These are phyloP conservation scores for Populus pruinosa DNA, from an alignment of 345 rosid species.

Conservation along the genomic window DNA sequence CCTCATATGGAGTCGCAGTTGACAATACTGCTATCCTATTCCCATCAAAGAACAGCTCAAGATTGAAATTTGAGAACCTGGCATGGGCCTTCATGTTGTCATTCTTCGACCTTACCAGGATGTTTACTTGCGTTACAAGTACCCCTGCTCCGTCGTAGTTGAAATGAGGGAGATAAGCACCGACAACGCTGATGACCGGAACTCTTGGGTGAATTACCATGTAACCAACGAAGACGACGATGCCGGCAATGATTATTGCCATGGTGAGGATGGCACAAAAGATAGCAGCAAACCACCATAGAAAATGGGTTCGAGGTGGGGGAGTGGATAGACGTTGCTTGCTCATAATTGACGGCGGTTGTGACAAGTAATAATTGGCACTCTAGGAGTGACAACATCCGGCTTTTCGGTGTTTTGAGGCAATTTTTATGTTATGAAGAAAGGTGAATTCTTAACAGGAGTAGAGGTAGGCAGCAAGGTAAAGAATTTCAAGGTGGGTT, in stretches of 20 bases:
- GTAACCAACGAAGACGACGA: slow-evolving; percentile 64
- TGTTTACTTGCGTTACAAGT: slow-evolving; percentile 56
- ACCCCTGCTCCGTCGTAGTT: slow-evolving; percentile 39
- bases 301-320: slow-evolving; percentile 40
- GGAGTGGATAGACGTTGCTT: neutral
- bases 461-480: neutral
- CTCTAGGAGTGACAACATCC: neutral
- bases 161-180: slow-evolving; percentile 53
- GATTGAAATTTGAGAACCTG: slow-evolving; percentile 37
- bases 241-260: slow-evolving; percentile 61
- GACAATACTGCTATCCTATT: slow-evolving; percentile 40
- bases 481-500: neutral
- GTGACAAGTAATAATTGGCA: neutral
- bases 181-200: slow-evolving; percentile 57
- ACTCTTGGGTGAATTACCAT: slow-evolving; percentile 69
- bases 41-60: slow-evolving; percentile 47
- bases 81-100: slow-evolving; percentile 72
- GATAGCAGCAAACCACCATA: slow-evolving; percentile 73
- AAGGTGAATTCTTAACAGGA: neutral
- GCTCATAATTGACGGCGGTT: neutral
- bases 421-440: neutral
- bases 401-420: neutral
- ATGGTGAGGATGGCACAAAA: slow-evolving; percentile 61
- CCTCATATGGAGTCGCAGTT: slow-evolving; percentile 51
- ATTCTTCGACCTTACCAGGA: slow-evolving; percentile 54